phyloP scores from a whole-genome alignment of 2,329 filamentous ascomycete genomes.

The Paecilomyces sp. region DNA sequence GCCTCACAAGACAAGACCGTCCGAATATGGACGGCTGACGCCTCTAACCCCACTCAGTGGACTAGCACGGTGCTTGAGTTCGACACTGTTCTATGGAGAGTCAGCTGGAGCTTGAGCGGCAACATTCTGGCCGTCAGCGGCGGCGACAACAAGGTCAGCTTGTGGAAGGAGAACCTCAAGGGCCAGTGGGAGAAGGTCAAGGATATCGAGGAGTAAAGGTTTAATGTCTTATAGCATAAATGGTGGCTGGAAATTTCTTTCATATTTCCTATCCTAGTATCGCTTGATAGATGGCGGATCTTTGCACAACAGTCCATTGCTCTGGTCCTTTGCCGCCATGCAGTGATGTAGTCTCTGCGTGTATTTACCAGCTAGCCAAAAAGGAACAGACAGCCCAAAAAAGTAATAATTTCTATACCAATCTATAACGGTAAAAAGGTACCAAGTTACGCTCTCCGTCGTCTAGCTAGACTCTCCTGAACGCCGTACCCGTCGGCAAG shows the following conservation, averaged over 20 bases:
- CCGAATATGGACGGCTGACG: slow-evolving; percentile 85
- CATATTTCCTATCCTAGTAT: slow-evolving; percentile 2
- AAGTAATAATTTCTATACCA: neutral
- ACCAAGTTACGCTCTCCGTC: slow-evolving; percentile 1
- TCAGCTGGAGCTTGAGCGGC: slow-evolving; percentile 95
- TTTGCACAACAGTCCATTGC: neutral
- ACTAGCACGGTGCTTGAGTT: slow-evolving; percentile 78
- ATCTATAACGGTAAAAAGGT: neutral
- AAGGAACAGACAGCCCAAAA: neutral
- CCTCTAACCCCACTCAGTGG: slow-evolving; percentile 65
- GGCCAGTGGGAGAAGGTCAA: slow-evolving; percentile 97
- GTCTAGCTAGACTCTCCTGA: slow-evolving; percentile 33
- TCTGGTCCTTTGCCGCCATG: neutral
- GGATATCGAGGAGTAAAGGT: slow-evolving; percentile 74
- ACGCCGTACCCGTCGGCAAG: slow-evolving; percentile 70
- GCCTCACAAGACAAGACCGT: slow-evolving; percentile 96
- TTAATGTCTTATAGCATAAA: neutral
- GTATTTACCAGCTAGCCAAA: neutral
- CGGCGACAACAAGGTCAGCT: slow-evolving; percentile 89
- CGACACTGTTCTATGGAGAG: slow-evolving; percentile 85
- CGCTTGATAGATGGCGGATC: slow-evolving; percentile 1
- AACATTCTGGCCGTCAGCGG: slow-evolving; percentile 93
- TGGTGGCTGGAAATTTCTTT: slow-evolving; percentile 1
- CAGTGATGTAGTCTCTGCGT: neutral
- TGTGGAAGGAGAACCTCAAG: slow-evolving; percentile 98